Conservation (phyloP, 306 rosid genomes). For the Acacia acuminata region DNA sequence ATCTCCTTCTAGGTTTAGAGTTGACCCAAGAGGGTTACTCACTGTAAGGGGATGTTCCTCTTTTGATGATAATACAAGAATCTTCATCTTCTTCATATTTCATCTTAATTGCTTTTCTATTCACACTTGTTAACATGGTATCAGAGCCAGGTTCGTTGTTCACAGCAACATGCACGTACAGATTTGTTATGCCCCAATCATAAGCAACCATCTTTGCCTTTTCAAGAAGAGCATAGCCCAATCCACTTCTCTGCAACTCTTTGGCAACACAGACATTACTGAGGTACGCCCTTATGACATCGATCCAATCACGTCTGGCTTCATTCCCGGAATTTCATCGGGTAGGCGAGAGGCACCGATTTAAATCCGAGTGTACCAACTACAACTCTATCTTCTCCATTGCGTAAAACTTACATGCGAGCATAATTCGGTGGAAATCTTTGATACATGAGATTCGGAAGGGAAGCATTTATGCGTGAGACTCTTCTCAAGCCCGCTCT, state of each 20-base stretch:
- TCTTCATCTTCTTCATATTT: too few species aligned
- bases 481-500: conserved; percentile 65
- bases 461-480: conserved; percentile 83
- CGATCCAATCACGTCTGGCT: conserved; percentile 74
- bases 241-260: conserved; percentile 81
- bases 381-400: conserved; percentile 75
- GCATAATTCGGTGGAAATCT: conserved; percentile 60
- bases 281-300: conserved; percentile 87
- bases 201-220: conserved; percentile 79
- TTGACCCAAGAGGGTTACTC: too few species aligned
- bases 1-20: too few species aligned
- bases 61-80: too few species aligned
- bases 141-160: conserved; percentile 85
- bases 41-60: too few species aligned
- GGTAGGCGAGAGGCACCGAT: conserved; percentile 85
- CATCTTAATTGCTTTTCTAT: too few species aligned
- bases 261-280: conserved; percentile 92
- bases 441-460: conserved; percentile 55
- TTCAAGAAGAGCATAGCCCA: conserved; percentile 72
- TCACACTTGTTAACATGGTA: too few species aligned
- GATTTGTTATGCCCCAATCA: conserved; percentile 90
- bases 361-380: conserved; percentile 85
- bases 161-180: conserved; percentile 90
- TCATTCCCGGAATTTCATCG: conserved; percentile 80
- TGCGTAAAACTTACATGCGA: conserved; percentile 89